Evolutionary conservation across 306 rosid species (phyloP).

Genomic region (Rubus idaeus): DNA sequence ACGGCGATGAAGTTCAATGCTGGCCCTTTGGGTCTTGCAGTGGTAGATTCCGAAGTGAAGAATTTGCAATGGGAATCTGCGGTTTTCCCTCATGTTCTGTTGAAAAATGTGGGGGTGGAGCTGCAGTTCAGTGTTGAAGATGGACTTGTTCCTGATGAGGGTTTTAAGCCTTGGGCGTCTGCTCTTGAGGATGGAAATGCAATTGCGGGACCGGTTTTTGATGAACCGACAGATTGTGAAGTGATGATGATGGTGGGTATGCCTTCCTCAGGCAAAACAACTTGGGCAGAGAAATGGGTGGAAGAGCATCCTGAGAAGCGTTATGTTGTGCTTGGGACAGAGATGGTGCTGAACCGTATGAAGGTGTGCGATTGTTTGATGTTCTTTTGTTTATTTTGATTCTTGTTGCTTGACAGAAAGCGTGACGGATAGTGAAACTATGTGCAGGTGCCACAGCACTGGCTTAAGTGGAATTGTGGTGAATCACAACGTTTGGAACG

Average conservation of each 20-base stretch:
- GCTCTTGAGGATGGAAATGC: constrained; percentile 44
- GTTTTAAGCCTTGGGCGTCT: constrained; percentile 49
- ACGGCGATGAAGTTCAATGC: constrained; percentile 38
- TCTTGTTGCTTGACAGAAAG: background rate
- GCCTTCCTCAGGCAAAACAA: constrained; percentile 64
- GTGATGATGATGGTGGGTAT: constrained; percentile 61
- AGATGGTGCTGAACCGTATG: constrained; percentile 54
- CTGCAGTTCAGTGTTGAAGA: constrained; percentile 61
- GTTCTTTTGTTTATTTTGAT: background rate
- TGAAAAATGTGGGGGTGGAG: constrained; percentile 53
- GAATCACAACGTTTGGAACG: too few species aligned
- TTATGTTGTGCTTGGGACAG: constrained; percentile 57
- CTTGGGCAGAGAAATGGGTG: constrained; percentile 63
- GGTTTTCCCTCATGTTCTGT: constrained; percentile 54
- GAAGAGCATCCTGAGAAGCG: constrained; percentile 54
- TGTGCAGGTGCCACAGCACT: constrained; percentile 48
- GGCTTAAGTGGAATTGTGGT: constrained; percentile 42
- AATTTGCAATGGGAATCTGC: constrained; percentile 35
- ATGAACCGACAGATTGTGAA: constrained; percentile 45
- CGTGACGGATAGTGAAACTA: background rate
- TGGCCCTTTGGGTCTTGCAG: background rate
- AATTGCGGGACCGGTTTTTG: constrained; percentile 40
- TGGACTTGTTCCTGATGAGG: constrained; percentile 48
- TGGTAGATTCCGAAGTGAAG: constrained; percentile 17
- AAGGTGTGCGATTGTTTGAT: constrained; percentile 38